These are phyloP conservation scores for Diphasiastrum complanatum DNA, from an alignment of 83 land plant species.

Conservation along the genomic window DNA sequence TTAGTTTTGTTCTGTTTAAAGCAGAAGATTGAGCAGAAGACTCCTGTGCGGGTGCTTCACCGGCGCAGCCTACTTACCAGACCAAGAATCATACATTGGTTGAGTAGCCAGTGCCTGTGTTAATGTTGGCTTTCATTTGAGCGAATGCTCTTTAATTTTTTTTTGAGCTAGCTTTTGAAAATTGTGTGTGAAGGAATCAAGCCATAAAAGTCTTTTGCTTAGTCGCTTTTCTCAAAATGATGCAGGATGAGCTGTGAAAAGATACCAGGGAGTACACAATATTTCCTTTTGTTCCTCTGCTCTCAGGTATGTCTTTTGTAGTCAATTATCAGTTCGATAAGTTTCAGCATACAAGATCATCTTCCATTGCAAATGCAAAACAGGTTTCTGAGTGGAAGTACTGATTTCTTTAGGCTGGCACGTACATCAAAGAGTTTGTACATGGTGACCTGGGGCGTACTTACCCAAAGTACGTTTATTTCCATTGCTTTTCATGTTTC, in stretches of 20 bases:
- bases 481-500: no score
- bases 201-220: not conserved
- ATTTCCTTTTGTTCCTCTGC: conserved; percentile 76
- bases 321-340: not conserved
- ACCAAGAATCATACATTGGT: conserved; percentile 79
- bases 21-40: conserved; percentile 78
- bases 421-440: conserved; percentile 96
- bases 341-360: not conserved
- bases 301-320: conserved; percentile 63
- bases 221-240: not conserved
- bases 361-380: not conserved
- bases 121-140: not conserved
- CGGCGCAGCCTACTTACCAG: conserved; percentile 90
- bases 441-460: conserved; percentile 99
- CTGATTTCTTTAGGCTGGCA: conserved; percentile 67
- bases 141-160: no score
- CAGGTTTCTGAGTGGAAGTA: not conserved
- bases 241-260: conserved; percentile 79
- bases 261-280: conserved; percentile 55
- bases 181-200: no score
- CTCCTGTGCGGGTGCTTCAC: conserved; percentile 90
- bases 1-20: no score
- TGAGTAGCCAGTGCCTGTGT: not conserved
- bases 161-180: no score
- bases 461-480: conserved; percentile 64